Percentiles rank a stretch among this genome's conserved stretches.
phyloP scores from a whole-genome alignment of 2,329 filamentous ascomycete species.

The Neofusicoccum laricinum region DNA sequence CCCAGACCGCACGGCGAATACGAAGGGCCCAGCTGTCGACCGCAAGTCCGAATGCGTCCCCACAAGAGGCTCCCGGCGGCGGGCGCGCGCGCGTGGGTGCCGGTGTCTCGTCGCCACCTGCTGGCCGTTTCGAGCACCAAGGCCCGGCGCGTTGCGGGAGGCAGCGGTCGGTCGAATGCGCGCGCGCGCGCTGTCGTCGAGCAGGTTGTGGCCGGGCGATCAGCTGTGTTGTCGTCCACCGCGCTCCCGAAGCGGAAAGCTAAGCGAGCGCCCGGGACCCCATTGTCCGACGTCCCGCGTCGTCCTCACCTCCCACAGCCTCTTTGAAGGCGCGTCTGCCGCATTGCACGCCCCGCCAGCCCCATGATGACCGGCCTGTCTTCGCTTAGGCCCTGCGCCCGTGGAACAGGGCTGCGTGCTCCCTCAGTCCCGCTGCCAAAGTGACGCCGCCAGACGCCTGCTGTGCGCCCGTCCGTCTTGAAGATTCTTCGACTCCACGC shows the following conservation, averaged over 20 bases:
- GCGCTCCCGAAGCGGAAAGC: neutral
- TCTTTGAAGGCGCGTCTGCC: constrained; percentile 4
- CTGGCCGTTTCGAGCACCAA: neutral
- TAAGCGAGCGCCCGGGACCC: constrained; percentile 1
- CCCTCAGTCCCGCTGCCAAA: neutral
- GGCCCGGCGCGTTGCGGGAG: neutral
- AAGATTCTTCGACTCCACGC: neutral
- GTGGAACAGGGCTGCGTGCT: neutral
- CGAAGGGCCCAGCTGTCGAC: constrained; percentile 3
- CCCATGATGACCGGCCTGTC: neutral
- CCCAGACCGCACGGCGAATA: neutral
- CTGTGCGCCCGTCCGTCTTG: neutral
- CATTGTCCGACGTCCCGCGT: neutral
- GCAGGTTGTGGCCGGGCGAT: neutral
- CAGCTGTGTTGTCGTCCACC: constrained; percentile 1
- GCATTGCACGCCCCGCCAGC: too few relatives aligned
- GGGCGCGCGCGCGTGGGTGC: neutral
- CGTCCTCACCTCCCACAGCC: neutral
- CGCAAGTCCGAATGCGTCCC: neutral
- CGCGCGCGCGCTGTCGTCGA: too few relatives aligned
- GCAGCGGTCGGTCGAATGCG: neutral
- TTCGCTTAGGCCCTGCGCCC: neutral
- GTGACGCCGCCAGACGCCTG: neutral
- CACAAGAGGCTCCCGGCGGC: neutral
- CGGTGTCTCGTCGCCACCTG: constrained; percentile 3